Evolutionary conservation across 176 grass and related monocot species (phyloP).

Genomic region (Alloteropsis semialata): DNA sequence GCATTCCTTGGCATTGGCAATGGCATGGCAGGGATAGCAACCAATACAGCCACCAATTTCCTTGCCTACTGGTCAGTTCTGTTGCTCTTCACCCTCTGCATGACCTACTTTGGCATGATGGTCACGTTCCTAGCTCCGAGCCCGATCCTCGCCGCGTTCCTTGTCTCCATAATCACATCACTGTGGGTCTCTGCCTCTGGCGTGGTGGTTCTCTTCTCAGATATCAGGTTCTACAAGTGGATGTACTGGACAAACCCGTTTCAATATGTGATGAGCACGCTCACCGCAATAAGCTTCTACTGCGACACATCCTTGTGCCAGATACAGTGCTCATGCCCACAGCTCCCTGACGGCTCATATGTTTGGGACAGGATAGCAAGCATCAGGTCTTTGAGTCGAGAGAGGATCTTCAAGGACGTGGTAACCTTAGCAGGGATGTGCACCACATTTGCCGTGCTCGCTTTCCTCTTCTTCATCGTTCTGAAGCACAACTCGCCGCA

Average conservation of each 20-base stretch:
- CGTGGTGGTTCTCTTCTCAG: slow-evolving; percentile 21
- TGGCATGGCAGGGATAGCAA: slow-evolving; percentile 26
- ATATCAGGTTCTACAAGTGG: slow-evolving; percentile 40
- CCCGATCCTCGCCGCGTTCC: slow-evolving; percentile 20
- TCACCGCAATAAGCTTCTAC: slow-evolving; percentile 33
- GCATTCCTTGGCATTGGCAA: slow-evolving; percentile 33
- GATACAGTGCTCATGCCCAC: slow-evolving; percentile 18
- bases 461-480: slow-evolving; percentile 13
- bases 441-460: neutral
- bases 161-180: slow-evolving; percentile 25
- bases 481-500: slow-evolving; percentile 38
- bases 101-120: slow-evolving; percentile 43
- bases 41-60: slow-evolving; percentile 4
- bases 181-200: slow-evolving; percentile 35
- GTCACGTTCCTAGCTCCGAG: slow-evolving; percentile 26
- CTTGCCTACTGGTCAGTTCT: slow-evolving; percentile 22
- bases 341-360: slow-evolving; percentile 22
- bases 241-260: slow-evolving; percentile 36
- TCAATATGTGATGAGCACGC: slow-evolving; percentile 24
- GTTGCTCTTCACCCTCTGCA: slow-evolving; percentile 29
- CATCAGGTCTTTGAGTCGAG: slow-evolving; percentile 5
- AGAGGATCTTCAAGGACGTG: slow-evolving; percentile 13
- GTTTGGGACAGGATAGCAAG: slow-evolving; percentile 31
- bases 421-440: slow-evolving; percentile 22
- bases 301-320: slow-evolving; percentile 6